These are phyloP conservation scores for Erodium trifolium DNA, from an alignment of 441 rosid genomes.

Conservation along the genomic window DNA sequence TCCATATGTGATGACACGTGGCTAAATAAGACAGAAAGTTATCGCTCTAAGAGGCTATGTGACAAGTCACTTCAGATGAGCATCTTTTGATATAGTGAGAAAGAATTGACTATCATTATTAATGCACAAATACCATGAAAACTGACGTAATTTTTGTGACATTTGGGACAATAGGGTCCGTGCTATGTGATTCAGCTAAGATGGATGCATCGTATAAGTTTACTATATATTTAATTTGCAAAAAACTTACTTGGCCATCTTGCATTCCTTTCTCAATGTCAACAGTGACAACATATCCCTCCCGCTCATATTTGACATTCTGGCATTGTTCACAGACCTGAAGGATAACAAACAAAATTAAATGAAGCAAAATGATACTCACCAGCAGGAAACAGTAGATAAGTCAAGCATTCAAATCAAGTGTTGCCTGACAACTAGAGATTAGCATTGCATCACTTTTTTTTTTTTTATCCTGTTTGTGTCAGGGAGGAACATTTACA, in stretches of 20 bases:
- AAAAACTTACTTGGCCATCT: conserved; percentile 77
- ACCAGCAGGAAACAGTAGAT: not conserved
- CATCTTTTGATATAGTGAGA: not conserved
- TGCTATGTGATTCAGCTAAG: not conserved
- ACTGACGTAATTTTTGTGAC: not conserved
- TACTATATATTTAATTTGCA: not conserved
- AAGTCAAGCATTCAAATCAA: not conserved
- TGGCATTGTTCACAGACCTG: conserved; percentile 95
- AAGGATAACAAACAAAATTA: conserved; percentile 11
- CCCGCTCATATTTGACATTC: conserved; percentile 73
- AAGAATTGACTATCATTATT: not conserved
- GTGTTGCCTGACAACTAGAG: not conserved
- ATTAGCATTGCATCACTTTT: not conserved
- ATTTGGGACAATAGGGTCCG: not conserved
- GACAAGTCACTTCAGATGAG: not conserved
- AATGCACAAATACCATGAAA: not conserved
- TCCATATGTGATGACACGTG: not conserved
- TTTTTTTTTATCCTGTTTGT: not conserved
- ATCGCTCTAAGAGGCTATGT: not conserved
- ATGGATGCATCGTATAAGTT: not conserved
- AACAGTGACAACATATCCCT: conserved; percentile 74
- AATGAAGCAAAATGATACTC: conserved; percentile 13
- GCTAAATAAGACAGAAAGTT: too few species aligned
- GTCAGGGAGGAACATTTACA: not conserved
- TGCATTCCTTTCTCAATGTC: conserved; percentile 98